These are phyloP conservation scores for Triticum dicoccoides DNA, from an alignment of 176 grass and related monocot genomes.

Conservation along the genomic window DNA sequence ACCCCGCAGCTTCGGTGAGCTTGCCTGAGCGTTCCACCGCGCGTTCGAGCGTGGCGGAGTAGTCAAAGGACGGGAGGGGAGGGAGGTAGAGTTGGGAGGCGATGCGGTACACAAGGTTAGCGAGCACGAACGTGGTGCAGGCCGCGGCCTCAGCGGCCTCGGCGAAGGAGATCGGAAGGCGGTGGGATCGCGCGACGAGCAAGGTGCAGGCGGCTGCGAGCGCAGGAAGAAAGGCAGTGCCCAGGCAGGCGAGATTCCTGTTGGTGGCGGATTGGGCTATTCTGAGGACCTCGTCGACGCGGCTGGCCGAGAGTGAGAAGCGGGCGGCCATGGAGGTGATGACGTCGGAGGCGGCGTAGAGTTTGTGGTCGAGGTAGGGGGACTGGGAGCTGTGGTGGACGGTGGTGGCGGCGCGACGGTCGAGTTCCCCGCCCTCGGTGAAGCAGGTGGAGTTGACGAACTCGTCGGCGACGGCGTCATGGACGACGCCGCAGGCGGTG, in stretches of 20 bases:
- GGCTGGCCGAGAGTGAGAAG: constrained; percentile 12
- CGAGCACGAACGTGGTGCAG: constrained; percentile 23
- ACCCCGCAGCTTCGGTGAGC: constrained; percentile 5
- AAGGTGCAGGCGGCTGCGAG: constrained; percentile 48
- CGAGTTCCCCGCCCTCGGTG: constrained; percentile 12
- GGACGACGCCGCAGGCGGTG: constrained; percentile 26
- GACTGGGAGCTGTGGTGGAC: constrained; percentile 16
- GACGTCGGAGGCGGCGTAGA: constrained; percentile 13
- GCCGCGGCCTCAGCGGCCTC: constrained; percentile 35
- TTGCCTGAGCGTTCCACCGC: constrained; percentile 2
- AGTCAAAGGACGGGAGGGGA: constrained; percentile 46
- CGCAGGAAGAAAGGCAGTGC: constrained; percentile 33
- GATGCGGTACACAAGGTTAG: constrained; percentile 41
- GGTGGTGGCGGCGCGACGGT: constrained; percentile 7
- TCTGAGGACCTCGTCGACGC: constrained; percentile 20
- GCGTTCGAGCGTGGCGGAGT: constrained; percentile 31
- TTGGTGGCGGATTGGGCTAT: constrained; percentile 43
- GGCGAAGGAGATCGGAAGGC: constrained; percentile 42
- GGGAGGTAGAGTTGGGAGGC: constrained; percentile 38
- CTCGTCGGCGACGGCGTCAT: constrained; percentile 9
- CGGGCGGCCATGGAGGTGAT: constrained; percentile 17
- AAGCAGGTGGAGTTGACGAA: constrained; percentile 32
- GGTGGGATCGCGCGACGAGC: constrained; percentile 49
- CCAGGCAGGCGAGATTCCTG: constrained; percentile 21
- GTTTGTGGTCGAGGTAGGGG: constrained; percentile 40